These are phyloP conservation scores for Pythium biforme DNA, from an alignment of 352 stramenopile species.

Conservation along the genomic window DNA sequence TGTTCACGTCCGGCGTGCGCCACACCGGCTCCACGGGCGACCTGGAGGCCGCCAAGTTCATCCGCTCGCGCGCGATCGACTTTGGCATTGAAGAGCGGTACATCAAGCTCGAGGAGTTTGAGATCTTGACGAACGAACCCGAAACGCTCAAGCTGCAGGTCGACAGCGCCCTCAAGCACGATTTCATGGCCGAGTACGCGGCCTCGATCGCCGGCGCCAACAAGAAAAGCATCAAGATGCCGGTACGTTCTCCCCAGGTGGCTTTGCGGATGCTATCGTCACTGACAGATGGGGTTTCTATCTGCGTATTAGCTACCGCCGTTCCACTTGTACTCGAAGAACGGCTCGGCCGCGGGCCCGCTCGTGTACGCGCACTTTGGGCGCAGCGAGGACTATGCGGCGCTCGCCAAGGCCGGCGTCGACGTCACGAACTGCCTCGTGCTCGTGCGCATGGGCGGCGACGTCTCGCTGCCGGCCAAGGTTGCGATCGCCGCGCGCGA, in stretches of 20 bases:
- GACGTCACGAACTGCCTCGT: conserved; percentile 50
- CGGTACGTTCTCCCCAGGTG: conserved; percentile 25
- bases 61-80: conserved; percentile 62
- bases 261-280: too few species aligned
- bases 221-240: conserved; percentile 38
- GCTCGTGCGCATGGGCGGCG: conserved; percentile 65
- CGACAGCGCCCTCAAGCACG: conserved; percentile 16
- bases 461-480: conserved; percentile 70
- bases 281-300: too few species aligned
- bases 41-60: conserved; percentile 77
- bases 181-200: conserved; percentile 34
- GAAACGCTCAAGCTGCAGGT: conserved; percentile 57
- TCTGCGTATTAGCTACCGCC: conserved; percentile 32
- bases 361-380: conserved; percentile 83
- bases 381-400: conserved; percentile 60
- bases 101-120: conserved; percentile 83
- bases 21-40: conserved; percentile 65
- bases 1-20: conserved; percentile 58
- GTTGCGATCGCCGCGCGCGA: conserved; percentile 59
- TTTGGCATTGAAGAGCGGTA: conserved; percentile 73
- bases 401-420: conserved; percentile 47
- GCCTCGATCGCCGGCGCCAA: not conserved
- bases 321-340: conserved; percentile 85
- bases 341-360: conserved; percentile 50
- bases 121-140: conserved; percentile 75